phyloP scores from a whole-genome alignment of 2,329 filamentous ascomycete species.

The Lecanicillium sp. region DNA sequence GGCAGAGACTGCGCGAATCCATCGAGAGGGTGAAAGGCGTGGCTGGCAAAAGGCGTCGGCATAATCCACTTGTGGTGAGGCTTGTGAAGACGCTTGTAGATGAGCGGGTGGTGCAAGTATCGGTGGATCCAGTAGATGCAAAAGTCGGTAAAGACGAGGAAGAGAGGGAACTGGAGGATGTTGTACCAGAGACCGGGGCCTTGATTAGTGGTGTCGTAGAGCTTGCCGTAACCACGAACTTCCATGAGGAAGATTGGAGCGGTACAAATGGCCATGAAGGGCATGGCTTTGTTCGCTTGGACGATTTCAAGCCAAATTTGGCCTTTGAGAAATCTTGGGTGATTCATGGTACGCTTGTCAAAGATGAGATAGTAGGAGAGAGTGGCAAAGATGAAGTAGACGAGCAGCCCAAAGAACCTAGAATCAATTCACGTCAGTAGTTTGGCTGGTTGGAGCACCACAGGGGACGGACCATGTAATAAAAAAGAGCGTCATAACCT shows the following conservation, averaged over 20 bases:
- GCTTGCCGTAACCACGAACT: slow-evolving; percentile 74
- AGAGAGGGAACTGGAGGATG: slow-evolving; percentile 74
- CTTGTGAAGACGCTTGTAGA: slow-evolving; percentile 88
- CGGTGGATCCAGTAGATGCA: slow-evolving; percentile 82
- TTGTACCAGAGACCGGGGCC: slow-evolving; percentile 75
- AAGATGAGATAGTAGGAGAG: slow-evolving; percentile 86
- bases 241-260: slow-evolving; percentile 75
- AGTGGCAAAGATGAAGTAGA: slow-evolving; percentile 79
- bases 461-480: slow-evolving; percentile 69
- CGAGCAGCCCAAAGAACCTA: slow-evolving; percentile 78
- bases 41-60: slow-evolving; percentile 86
- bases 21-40: slow-evolving; percentile 92
- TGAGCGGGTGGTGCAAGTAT: slow-evolving; percentile 61
- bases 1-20: slow-evolving; percentile 83
- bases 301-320: slow-evolving; percentile 80
- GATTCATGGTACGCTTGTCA: slow-evolving; percentile 80
- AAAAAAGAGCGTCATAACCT: slow-evolving; percentile 67
- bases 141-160: slow-evolving; percentile 75
- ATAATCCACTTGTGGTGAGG: slow-evolving; percentile 99
- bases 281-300: slow-evolving; percentile 70
- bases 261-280: slow-evolving; percentile 75
- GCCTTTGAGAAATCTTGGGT: slow-evolving; percentile 93
- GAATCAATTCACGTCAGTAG: too few relatives aligned
- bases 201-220: slow-evolving; percentile 74
- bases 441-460: too few relatives aligned